Percentiles rank a stretch among this genome's conserved stretches.
These are phyloP conservation scores for Suillus paluster DNA, from an alignment of 768 basidiomycete species.

Conservation along the genomic window DNA sequence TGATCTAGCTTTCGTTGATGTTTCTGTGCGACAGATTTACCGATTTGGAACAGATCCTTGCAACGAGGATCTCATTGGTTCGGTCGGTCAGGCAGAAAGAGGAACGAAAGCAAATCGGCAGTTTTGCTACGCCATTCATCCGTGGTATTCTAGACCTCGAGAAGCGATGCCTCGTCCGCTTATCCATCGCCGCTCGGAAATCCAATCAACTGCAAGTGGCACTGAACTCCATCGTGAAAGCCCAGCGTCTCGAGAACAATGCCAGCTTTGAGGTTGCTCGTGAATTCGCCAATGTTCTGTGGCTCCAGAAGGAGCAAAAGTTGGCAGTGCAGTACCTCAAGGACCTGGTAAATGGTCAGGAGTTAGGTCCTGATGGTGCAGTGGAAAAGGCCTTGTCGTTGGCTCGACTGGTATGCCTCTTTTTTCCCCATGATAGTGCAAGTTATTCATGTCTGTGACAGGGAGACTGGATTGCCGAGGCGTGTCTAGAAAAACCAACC, in stretches of 20 bases:
- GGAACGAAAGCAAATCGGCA: constrained; percentile 78
- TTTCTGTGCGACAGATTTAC: constrained; percentile 56
- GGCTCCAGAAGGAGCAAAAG: constrained; percentile 85
- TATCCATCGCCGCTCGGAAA: constrained; percentile 74
- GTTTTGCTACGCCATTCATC: constrained; percentile 58
- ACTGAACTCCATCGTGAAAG: constrained; percentile 80
- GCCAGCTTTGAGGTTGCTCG: constrained; percentile 62
- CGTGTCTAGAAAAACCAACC: constrained; percentile 78
- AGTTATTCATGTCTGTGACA: constrained; percentile 33
- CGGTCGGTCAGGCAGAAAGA: constrained; percentile 72
- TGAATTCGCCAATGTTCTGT: constrained; percentile 90
- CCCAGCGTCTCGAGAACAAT: constrained; percentile 59
- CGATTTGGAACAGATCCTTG: constrained; percentile 76
- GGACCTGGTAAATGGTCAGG: constrained; percentile 32
- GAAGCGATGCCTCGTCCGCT: constrained; percentile 66
- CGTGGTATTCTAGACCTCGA: constrained; percentile 61
- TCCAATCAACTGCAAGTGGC: constrained; percentile 79
- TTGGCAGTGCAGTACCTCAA: constrained; percentile 78
- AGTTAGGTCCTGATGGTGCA: constrained; percentile 12
- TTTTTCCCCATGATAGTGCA: not conserved
- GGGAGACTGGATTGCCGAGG: constrained; percentile 92
- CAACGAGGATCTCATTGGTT: constrained; percentile 82
- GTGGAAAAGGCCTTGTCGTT: constrained; percentile 50
- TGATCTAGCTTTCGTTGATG: not conserved
- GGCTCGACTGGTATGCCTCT: constrained; percentile 63